Evolutionary conservation across 1,284 basidiomycete genomes (phyloP).

Genomic region (Cyathus pygmaeus): DNA sequence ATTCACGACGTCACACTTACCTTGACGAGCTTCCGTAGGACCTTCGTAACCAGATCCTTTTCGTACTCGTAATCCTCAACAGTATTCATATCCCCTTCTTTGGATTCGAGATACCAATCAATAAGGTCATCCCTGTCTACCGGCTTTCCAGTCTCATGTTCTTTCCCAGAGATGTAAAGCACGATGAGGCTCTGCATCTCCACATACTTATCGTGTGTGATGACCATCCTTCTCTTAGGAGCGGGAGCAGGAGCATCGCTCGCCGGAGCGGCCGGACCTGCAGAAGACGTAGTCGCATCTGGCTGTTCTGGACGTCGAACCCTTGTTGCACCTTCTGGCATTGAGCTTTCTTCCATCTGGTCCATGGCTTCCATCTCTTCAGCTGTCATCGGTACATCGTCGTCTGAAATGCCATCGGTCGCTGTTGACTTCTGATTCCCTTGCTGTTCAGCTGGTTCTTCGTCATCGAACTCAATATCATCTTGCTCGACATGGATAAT

Average conservation of each 20-base stretch:
- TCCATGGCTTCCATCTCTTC: conserved; percentile 68
- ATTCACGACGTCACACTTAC: conserved; percentile 53
- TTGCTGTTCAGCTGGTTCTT: conserved; percentile 75
- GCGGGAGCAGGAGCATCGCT: conserved; percentile 42
- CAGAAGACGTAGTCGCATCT: conserved; percentile 45
- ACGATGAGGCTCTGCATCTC: conserved; percentile 91
- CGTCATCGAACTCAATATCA: conserved; percentile 97
- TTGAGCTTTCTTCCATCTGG: conserved; percentile 62
- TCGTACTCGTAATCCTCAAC: conserved; percentile 94
- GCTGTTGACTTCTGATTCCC: conserved; percentile 41
- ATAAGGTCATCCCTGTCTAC: conserved; percentile 91
- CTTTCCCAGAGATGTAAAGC: conserved; percentile 82
- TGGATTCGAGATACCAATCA: conserved; percentile 95
- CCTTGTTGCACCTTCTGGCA: conserved; percentile 49
- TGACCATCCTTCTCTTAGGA: conserved; percentile 84
- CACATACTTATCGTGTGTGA: conserved; percentile 96
- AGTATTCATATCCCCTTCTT: conserved; percentile 85
- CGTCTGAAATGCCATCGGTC: conserved; percentile 53
- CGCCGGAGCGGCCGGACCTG: conserved; percentile 44
- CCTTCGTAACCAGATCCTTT: conserved; percentile 90
- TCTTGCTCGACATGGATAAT: conserved; percentile 99
- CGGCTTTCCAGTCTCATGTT: conserved; percentile 81
- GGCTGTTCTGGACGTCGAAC: conserved; percentile 33
- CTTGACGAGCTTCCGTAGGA: conserved; percentile 91
- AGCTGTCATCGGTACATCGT: conserved; percentile 73